A percentile compares a stretch with the other conserved stretches of the same genome.
phyloP scores from a whole-genome alignment of 2,329 filamentous ascomycete genomes.

The Cucurbitaria berberidis region DNA sequence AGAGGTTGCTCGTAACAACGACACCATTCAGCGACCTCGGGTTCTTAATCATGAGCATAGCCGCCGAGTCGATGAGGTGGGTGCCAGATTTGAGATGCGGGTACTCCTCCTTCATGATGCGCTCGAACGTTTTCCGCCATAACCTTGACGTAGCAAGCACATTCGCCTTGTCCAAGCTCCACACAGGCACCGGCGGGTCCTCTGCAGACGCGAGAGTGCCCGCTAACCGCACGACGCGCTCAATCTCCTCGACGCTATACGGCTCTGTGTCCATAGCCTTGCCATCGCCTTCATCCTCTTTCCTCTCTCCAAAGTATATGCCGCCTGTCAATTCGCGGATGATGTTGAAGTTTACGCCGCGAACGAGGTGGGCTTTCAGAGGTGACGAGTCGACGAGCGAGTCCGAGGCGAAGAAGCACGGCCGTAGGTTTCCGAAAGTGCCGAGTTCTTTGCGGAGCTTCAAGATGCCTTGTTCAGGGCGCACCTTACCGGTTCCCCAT shows the following conservation, averaged over 20 bases:
- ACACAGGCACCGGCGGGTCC: slow-evolving; percentile 77
- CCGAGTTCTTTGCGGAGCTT: slow-evolving; percentile 90
- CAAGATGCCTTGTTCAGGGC: slow-evolving; percentile 91
- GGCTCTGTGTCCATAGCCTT: slow-evolving; percentile 83
- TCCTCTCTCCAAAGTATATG: slow-evolving; percentile 93
- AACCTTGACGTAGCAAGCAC: slow-evolving; percentile 88
- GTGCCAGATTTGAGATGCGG: slow-evolving; percentile 83
- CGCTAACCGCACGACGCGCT: slow-evolving; percentile 83
- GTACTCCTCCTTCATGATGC: slow-evolving; percentile 88
- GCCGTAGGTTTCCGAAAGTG: slow-evolving; percentile 93
- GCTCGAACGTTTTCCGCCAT: slow-evolving; percentile 85
- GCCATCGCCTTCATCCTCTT: slow-evolving; percentile 77
- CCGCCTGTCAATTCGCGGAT: slow-evolving; percentile 91
- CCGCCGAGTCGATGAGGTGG: slow-evolving; percentile 94
- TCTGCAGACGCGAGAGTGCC: slow-evolving; percentile 80
- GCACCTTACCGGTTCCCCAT: slow-evolving; percentile 89
- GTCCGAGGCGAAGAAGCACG: slow-evolving; percentile 93
- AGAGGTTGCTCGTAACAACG: slow-evolving; percentile 90
- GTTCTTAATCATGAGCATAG: slow-evolving; percentile 97
- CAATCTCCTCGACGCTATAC: slow-evolving; percentile 84
- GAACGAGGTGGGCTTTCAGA: slow-evolving; percentile 83
- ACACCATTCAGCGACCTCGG: slow-evolving; percentile 86
- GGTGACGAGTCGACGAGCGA: slow-evolving; percentile 77
- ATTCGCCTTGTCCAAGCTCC: slow-evolving; percentile 94
- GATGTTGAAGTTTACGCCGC: slow-evolving; percentile 89